Evolutionary conservation across 768 basidiomycete genomes (phyloP).

Genomic region (Kwoniella sp.): DNA sequence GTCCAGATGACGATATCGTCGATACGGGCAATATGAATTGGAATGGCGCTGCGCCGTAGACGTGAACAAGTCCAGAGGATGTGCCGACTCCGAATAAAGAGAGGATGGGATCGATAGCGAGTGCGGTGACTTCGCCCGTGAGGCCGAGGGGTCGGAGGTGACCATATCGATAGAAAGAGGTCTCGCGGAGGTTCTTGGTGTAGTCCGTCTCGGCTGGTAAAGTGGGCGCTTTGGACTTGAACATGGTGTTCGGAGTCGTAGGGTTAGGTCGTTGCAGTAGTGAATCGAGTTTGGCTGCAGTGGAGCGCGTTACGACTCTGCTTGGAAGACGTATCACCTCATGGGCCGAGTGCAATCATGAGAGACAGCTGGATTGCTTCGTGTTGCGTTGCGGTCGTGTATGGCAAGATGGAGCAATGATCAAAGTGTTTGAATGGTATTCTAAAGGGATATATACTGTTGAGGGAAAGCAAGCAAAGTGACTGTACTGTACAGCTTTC

Average conservation of each 20-base stretch:
- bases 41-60: slow-evolving; percentile 72
- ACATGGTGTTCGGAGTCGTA: slow-evolving; percentile 28
- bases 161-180: slow-evolving; percentile 52
- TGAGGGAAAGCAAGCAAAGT: too few species aligned
- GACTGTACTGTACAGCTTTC: too few species aligned
- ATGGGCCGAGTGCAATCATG: neutral
- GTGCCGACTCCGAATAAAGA: slow-evolving; percentile 62
- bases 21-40: slow-evolving; percentile 49
- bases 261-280: neutral
- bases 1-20: slow-evolving; percentile 17
- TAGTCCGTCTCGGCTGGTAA: slow-evolving; percentile 41
- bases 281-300: neutral
- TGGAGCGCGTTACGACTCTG: neutral
- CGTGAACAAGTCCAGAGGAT: slow-evolving; percentile 63
- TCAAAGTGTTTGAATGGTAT: too few species aligned
- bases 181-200: slow-evolving; percentile 49
- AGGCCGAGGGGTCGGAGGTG: slow-evolving; percentile 50
- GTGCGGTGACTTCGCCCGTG: slow-evolving; percentile 54
- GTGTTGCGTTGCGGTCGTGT: too few species aligned
- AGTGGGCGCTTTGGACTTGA: slow-evolving; percentile 41
- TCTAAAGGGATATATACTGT: too few species aligned
- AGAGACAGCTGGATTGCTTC: neutral
- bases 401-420: too few species aligned
- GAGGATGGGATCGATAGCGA: slow-evolving; percentile 57
- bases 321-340: neutral